Base-by-base conservation (phyloP, 768 basidiomycete species). In the Lentinus tigrinus region DNA sequence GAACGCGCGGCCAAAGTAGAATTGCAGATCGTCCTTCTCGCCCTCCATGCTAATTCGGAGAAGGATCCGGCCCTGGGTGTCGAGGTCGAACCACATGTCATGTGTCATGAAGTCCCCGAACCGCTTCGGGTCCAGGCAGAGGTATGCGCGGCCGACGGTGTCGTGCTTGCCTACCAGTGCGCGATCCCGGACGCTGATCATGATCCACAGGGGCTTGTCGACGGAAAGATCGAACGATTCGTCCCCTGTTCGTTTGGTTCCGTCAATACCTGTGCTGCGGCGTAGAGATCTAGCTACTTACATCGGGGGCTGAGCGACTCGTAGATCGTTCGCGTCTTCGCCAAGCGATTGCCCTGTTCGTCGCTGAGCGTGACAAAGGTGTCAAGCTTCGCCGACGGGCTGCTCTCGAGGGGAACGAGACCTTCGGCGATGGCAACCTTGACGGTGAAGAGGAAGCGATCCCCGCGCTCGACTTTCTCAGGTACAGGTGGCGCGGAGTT, bases 21-120 rank as follows among this genome's bases (percentile, higher is more conserved):
- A 99, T 64, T 91, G 91, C 8, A 94, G 92, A 70, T 99, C 97
- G 65, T 97, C 95, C 74, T 96, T 95, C 80, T 98, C 97, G 52
- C 95, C 95, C 69, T 99, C 97, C 95, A 98, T 97, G 69, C 93
- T 95, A 57, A 98, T 82, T 19, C 97, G 84, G 31, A 97, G 77
- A 37, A 97, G 75, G 49, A 98, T 81, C 34, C 93, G 84, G 4
- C 97, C 95, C 53, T 85, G 81, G 0, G 88, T 85, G 68, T 98
- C 95, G 16, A 98, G 76, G 59, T 93, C 89, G 76, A 95, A 81
- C 90, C 95, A 95, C 7, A 95, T 70, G 58, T 99, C 97, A 66
- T 95, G 94, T 2, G 93, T 79, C 58, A 98, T 76, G 70, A 89
- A 88, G 75, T 99, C 95, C 13, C 86, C 87, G 66, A 92, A 96